phyloP scores from a whole-genome alignment of 2,329 filamentous ascomycete species.

The Fusarium sp. region DNA sequence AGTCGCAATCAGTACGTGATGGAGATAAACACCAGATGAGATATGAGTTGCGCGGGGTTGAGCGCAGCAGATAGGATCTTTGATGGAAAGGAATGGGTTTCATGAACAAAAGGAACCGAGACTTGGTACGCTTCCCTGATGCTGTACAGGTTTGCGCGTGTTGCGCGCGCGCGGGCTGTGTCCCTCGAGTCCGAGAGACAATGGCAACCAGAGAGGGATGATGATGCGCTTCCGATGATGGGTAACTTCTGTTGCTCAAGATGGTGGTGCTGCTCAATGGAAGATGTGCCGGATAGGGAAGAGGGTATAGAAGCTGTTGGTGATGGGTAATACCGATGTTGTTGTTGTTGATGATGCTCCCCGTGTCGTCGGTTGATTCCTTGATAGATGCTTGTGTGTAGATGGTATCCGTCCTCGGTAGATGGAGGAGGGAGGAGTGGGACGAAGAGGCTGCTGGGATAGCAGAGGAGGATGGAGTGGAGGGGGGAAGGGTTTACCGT shows the following conservation, averaged over 20 bases:
- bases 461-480: conserved; percentile 37
- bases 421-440: conserved; percentile 40
- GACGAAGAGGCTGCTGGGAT: conserved; percentile 39
- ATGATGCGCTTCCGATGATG: conserved; percentile 1
- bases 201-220: conserved; percentile 3
- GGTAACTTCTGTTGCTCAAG: background rate
- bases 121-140: conserved; percentile 20
- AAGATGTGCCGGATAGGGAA: conserved; percentile 3
- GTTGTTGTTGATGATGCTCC: conserved; percentile 22
- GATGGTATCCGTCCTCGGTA: conserved; percentile 31
- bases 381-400: conserved; percentile 36
- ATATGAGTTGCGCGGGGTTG: conserved; percentile 16
- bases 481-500: conserved; percentile 39
- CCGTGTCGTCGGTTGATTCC: conserved; percentile 23
- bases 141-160: conserved; percentile 17
- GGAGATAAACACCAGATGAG: conserved; percentile 4
- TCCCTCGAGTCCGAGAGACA: conserved; percentile 9
- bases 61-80: conserved; percentile 1
- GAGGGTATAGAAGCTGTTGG: conserved; percentile 17
- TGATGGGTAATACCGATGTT: conserved; percentile 2
- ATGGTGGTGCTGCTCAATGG: conserved; percentile 17
- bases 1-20: conserved; percentile 9
- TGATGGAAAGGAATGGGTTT: background rate
- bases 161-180: conserved; percentile 19
- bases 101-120: background rate